Percentiles rank a stretch among this genome's conserved stretches.
These are phyloP conservation scores for Gossypium trilobum DNA, from an alignment of 441 rosid species.

Conservation along the genomic window DNA sequence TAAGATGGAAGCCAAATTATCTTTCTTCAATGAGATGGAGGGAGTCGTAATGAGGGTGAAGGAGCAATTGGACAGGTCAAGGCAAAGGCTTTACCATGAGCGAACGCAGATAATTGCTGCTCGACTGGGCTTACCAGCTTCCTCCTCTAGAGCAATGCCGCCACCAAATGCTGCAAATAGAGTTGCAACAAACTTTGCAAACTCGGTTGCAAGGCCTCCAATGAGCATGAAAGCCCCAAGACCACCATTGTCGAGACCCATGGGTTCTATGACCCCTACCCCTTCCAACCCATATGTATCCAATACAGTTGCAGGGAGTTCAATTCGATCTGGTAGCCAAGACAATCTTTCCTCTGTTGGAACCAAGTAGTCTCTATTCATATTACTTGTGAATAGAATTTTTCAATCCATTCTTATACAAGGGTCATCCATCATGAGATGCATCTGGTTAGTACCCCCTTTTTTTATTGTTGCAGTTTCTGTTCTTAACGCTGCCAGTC, in stretches of 20 bases:
- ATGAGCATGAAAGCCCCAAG: constrained; percentile 51
- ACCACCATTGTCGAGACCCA: constrained; percentile 60
- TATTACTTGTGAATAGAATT: constrained; percentile 22
- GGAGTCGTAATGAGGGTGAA: constrained; percentile 51
- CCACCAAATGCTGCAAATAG: constrained; percentile 57
- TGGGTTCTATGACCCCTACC: constrained; percentile 36
- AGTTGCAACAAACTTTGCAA: constrained; percentile 50
- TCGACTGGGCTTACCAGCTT: constrained; percentile 61
- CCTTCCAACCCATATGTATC: constrained; percentile 40
- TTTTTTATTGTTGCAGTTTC: neutral
- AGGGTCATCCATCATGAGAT: constrained; percentile 10
- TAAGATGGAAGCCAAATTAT: constrained; percentile 74
- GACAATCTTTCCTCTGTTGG: constrained; percentile 40
- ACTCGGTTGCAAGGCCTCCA: constrained; percentile 57
- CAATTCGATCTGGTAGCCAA: constrained; percentile 41
- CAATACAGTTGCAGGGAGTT: constrained; percentile 44
- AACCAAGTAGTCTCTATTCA: constrained; percentile 28
- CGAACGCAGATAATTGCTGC: constrained; percentile 88
- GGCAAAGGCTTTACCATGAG: constrained; percentile 78
- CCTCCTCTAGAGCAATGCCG: constrained; percentile 53
- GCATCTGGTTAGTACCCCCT: constrained; percentile 23
- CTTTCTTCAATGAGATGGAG: constrained; percentile 73
- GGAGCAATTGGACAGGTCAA: constrained; percentile 86
- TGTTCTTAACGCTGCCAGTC: neutral
- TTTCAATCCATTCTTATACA: constrained; percentile 13